A percentile compares a stretch with the other conserved stretches of the same genome.
Conservation (phyloP, 345 rosid genomes). For the Mercurialis annua region DNA sequence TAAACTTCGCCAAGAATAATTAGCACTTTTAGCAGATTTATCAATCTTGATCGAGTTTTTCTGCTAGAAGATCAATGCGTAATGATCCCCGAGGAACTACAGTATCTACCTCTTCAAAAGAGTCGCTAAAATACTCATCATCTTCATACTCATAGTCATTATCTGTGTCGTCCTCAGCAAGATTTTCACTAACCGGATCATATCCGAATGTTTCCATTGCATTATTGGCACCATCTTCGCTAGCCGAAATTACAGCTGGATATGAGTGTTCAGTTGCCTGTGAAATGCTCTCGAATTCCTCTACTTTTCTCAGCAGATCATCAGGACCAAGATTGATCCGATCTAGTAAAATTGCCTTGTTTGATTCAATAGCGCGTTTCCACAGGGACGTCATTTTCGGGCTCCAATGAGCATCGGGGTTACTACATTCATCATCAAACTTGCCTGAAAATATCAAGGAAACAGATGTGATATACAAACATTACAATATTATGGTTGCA, state of each 20-base stretch:
- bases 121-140: slow-evolving; percentile 35
- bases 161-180: slow-evolving; percentile 25
- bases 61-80: slow-evolving; percentile 58
- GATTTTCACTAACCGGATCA: slow-evolving; percentile 11
- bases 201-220: slow-evolving; percentile 31
- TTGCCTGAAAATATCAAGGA: slow-evolving; percentile 29
- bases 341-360: slow-evolving; percentile 61
- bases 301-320: slow-evolving; percentile 60
- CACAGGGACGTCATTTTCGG: slow-evolving; percentile 79
- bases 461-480: slow-evolving; percentile 2
- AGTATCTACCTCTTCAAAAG: slow-evolving; percentile 37
- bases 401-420: slow-evolving; percentile 44
- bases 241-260: slow-evolving; percentile 56
- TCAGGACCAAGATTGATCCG: slow-evolving; percentile 59
- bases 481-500: background rate
- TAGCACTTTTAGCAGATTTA: background rate
- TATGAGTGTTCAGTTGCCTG: slow-evolving; percentile 69
- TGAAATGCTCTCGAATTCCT: slow-evolving; percentile 63
- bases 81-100: slow-evolving; percentile 50
- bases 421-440: slow-evolving; percentile 10
- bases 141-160: slow-evolving; percentile 38
- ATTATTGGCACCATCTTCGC: slow-evolving; percentile 21
- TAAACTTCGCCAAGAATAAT: background rate
- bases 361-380: slow-evolving; percentile 63
- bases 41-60: slow-evolving; percentile 34